Conservation (phyloP, 2,329 filamentous ascomycete species). For the Chaetomium sp. region DNA sequence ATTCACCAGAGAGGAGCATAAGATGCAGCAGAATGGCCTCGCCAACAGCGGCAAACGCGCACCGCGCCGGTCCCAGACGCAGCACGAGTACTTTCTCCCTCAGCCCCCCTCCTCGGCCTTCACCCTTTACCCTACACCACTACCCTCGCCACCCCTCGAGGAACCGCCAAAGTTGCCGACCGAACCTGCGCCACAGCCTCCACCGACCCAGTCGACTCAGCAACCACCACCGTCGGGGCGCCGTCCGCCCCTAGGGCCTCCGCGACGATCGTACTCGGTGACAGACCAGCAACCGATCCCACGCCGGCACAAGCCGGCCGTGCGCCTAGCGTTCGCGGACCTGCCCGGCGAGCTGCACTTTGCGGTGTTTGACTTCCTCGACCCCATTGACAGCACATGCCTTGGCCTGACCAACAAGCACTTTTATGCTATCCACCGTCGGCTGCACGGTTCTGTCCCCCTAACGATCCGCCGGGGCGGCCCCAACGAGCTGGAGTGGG, state of each 20-base stretch:
- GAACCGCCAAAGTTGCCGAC: not conserved
- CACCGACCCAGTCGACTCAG: slow-evolving; percentile 4
- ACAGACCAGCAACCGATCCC: slow-evolving; percentile 52
- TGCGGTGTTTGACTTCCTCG: slow-evolving; percentile 54
- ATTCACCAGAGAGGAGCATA: slow-evolving; percentile 38
- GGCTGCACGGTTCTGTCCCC: slow-evolving; percentile 49
- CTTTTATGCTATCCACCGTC: slow-evolving; percentile 53
- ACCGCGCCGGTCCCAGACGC: slow-evolving; percentile 42
- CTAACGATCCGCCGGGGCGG: slow-evolving; percentile 51
- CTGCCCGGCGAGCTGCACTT: slow-evolving; percentile 56
- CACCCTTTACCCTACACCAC: slow-evolving; percentile 16
- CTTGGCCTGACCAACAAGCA: slow-evolving; percentile 52
- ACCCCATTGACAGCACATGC: slow-evolving; percentile 58
- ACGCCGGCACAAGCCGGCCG: slow-evolving; percentile 42
- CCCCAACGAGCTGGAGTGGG: slow-evolving; percentile 58
- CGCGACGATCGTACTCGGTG: slow-evolving; percentile 54
- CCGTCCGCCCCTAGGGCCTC: slow-evolving; percentile 37
- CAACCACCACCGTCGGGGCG: slow-evolving; percentile 4
- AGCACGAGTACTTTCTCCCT: slow-evolving; percentile 38
- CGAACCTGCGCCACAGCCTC: not conserved
- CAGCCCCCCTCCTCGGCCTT: slow-evolving; percentile 16
- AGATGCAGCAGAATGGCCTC: slow-evolving; percentile 33
- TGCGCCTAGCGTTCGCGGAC: slow-evolving; percentile 41
- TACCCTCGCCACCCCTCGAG: slow-evolving; percentile 8
- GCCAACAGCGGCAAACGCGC: slow-evolving; percentile 33